Percentiles rank a stretch among this genome's conserved stretches.
Evolutionary conservation across 345 rosid genomes (phyloP).

Genomic region (Moricandia arvensis): DNA sequence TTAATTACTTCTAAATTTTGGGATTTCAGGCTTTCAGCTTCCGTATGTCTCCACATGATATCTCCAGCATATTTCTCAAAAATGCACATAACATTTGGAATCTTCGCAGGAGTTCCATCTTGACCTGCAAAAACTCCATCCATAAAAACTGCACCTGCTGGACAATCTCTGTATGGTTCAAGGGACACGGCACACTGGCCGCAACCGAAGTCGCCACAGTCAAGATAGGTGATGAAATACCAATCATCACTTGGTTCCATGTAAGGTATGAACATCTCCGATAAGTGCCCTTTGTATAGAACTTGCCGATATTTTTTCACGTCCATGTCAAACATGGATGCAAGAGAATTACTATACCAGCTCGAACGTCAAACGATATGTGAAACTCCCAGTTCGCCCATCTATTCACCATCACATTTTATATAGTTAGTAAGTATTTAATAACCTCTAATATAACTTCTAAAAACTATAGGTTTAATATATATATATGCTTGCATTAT

Average conservation of each 20-base stretch:
- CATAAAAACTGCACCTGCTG: slow-evolving; percentile 47
- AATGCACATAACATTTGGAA: slow-evolving; percentile 44
- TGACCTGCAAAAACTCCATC: slow-evolving; percentile 45
- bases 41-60: slow-evolving; percentile 37
- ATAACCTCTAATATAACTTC: not conserved
- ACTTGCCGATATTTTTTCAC: slow-evolving; percentile 42
- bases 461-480: no score
- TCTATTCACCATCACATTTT: slow-evolving; percentile 21
- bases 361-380: slow-evolving; percentile 50
- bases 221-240: slow-evolving; percentile 44
- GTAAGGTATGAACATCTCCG: slow-evolving; percentile 59
- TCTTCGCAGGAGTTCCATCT: slow-evolving; percentile 42
- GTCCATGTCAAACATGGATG: slow-evolving; percentile 51
- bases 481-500: not conserved
- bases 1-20: slow-evolving; percentile 17
- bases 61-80: slow-evolving; percentile 61
- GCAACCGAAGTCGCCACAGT: slow-evolving; percentile 51
- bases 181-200: slow-evolving; percentile 47
- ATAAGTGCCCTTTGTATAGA: slow-evolving; percentile 48
- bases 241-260: slow-evolving; percentile 49
- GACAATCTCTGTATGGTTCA: slow-evolving; percentile 50
- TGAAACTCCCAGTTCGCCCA: slow-evolving; percentile 63
- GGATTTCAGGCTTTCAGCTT: slow-evolving; percentile 32
- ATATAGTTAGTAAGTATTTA: not conserved
- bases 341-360: slow-evolving; percentile 50